Conservation (phyloP, 805 yeast genomes). For the Saccharomycopsis capsularis region DNA sequence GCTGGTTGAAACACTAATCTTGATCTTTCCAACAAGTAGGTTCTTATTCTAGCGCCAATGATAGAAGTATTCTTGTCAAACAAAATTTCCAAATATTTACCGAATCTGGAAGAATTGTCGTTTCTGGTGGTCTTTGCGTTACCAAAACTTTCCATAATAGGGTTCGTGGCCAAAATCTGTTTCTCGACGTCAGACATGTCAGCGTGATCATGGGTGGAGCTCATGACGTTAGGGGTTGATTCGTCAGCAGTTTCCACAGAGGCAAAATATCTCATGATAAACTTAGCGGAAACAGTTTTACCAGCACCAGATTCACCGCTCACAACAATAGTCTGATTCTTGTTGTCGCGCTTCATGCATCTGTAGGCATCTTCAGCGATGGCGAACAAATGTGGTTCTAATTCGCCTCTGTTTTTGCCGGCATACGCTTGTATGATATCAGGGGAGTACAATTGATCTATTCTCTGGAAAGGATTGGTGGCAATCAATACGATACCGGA, state of each 20-base stretch:
- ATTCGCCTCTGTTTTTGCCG: slow-evolving; percentile 86
- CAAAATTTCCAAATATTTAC: slow-evolving; percentile 87
- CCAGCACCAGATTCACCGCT: slow-evolving; percentile 99
- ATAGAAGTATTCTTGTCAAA: slow-evolving; percentile 71
- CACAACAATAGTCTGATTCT: slow-evolving; percentile 92
- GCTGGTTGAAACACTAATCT: slow-evolving; percentile 89
- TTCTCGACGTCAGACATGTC: slow-evolving; percentile 90
- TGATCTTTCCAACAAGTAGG: slow-evolving; percentile 87
- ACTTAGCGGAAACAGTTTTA: slow-evolving; percentile 94
- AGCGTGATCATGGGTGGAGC: slow-evolving; percentile 34
- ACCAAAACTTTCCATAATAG: slow-evolving; percentile 97
- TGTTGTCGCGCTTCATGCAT: slow-evolving; percentile 79
- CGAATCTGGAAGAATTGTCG: slow-evolving; percentile 96
- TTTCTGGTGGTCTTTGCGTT: slow-evolving; percentile 96
- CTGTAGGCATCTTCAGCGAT: slow-evolving; percentile 97
- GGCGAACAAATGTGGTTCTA: slow-evolving; percentile 95
- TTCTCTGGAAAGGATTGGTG: slow-evolving; percentile 88
- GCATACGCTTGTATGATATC: slow-evolving; percentile 94
- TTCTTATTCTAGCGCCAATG: slow-evolving; percentile 91
- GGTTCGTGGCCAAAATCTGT: slow-evolving; percentile 92
- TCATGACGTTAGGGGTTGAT: slow-evolving; percentile 30
- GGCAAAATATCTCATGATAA: slow-evolving; percentile 95
- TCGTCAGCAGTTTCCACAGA: slow-evolving; percentile 58
- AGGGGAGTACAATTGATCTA: slow-evolving; percentile 83
- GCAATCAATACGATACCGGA: slow-evolving; percentile 97